Conservation (phyloP, 257 asterid genomes). For the Gentiana dahurica region DNA sequence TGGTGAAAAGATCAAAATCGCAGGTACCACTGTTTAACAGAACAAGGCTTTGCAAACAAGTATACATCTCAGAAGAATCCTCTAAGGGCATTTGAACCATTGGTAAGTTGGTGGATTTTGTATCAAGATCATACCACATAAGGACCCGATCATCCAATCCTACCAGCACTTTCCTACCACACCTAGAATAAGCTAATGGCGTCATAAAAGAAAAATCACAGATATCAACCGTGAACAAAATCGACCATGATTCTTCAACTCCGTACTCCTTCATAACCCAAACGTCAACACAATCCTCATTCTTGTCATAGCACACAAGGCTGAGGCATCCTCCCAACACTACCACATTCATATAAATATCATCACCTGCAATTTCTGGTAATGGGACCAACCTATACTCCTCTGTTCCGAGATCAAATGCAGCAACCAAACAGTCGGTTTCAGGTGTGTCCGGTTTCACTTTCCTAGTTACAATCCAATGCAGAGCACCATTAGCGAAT, state of each 20-base stretch:
- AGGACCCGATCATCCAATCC: too few species aligned
- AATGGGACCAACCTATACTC: slow-evolving; percentile 1
- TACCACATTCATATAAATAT: neutral
- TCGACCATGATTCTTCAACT: slow-evolving; percentile 7
- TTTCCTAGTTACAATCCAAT: neutral
- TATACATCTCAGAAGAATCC: too few species aligned
- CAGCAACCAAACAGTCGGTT: slow-evolving; percentile 1
- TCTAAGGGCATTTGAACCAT: too few species aligned
- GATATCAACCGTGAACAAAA: neutral
- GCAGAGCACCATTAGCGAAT: slow-evolving; percentile 5
- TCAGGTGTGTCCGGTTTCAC: neutral
- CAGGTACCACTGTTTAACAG: too few species aligned
- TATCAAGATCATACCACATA: too few species aligned
- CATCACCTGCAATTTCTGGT: neutral
- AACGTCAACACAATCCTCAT: neutral
- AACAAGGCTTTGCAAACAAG: too few species aligned
- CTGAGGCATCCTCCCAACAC: slow-evolving; percentile 6
- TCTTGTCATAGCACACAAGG: neutral
- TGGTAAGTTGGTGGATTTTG: too few species aligned
- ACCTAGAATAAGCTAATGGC: too few species aligned
- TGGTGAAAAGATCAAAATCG: too few species aligned
- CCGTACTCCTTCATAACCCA: slow-evolving; percentile 12
- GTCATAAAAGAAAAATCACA: neutral
- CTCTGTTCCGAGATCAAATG: slow-evolving; percentile 8
- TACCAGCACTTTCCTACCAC: too few species aligned